A percentile compares a stretch with the other conserved stretches of the same genome.
These are phyloP conservation scores for Beauveria sp. DNA, from an alignment of 2,329 filamentous ascomycete species.

Conservation along the genomic window DNA sequence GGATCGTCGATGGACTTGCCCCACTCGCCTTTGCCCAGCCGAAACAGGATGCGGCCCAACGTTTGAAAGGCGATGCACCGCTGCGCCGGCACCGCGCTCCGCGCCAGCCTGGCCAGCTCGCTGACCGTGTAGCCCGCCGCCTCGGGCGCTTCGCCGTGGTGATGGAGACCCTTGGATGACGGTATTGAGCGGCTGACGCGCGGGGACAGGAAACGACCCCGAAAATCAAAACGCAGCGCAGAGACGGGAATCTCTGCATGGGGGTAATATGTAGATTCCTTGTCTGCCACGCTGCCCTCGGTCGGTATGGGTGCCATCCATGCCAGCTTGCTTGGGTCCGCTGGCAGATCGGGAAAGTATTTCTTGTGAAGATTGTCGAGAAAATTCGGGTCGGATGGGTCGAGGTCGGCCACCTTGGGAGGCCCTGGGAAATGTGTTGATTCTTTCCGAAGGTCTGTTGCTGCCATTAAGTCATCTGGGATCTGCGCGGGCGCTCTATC, in stretches of 20 bases:
- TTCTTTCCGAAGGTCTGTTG: constrained; percentile 30
- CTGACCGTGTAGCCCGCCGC: constrained; percentile 89
- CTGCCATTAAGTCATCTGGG: constrained; percentile 35
- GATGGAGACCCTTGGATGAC: constrained; percentile 74
- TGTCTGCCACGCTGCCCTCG: constrained; percentile 55
- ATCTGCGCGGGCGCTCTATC: constrained; percentile 34
- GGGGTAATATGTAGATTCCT: constrained; percentile 75
- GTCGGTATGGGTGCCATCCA: constrained; percentile 79
- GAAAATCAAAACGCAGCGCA: constrained; percentile 83
- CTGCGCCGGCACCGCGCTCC: constrained; percentile 78
- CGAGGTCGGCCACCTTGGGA: constrained; percentile 58
- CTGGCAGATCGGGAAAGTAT: constrained; percentile 84
- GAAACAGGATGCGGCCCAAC: constrained; percentile 74
- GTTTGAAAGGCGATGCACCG: constrained; percentile 89
- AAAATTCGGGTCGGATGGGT: constrained; percentile 77
- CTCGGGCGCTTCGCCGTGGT: constrained; percentile 87
- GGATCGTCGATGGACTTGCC: constrained; percentile 51
- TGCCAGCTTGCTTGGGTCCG: constrained; percentile 76
- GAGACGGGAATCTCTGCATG: constrained; percentile 64
- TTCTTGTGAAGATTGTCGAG: constrained; percentile 78
- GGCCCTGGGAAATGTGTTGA: constrained; percentile 56
- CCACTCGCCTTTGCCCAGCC: constrained; percentile 67
- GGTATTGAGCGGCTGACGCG: constrained; percentile 66
- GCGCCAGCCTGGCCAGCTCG: constrained; percentile 72
- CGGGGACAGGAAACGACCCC: constrained; percentile 72